A percentile compares a stretch with the other conserved stretches of the same genome.
Conservation (phyloP, 1,284 basidiomycete species). For the Volvariella surrecta region DNA sequence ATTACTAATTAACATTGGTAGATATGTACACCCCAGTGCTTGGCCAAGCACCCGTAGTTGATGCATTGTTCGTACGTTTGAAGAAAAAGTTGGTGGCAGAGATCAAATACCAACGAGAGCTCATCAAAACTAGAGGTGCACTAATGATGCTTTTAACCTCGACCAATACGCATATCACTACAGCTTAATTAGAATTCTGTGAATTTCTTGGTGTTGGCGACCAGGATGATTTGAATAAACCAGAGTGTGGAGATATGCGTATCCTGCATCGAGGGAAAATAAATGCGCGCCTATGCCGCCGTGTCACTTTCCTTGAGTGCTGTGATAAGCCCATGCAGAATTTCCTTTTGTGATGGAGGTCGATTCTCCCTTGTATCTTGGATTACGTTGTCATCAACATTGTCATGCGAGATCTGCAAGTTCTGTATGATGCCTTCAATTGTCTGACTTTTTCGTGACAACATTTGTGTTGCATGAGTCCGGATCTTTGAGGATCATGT, state of each 20-base stretch:
- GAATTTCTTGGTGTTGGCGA: too few species aligned
- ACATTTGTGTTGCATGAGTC: conserved; percentile 65
- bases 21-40: conserved; percentile 90
- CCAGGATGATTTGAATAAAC: too few species aligned
- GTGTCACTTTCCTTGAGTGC: conserved; percentile 53
- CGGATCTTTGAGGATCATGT: conserved; percentile 44
- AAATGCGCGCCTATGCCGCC: too few species aligned
- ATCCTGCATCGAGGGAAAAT: too few species aligned
- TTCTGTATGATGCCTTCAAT: conserved; percentile 60
- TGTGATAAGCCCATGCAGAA: conserved; percentile 58
- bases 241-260: too few species aligned
- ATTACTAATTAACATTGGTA: conserved; percentile 23
- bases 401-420: conserved; percentile 60
- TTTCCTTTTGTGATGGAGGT: conserved; percentile 54
- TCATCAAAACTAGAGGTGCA: conserved; percentile 80
- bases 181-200: conserved; percentile 9
- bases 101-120: conserved; percentile 84
- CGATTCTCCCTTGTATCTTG: conserved; percentile 17
- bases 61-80: conserved; percentile 78
- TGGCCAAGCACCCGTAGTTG: conserved; percentile 91
- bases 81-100: conserved; percentile 82
- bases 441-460: conserved; percentile 62
- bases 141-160: conserved; percentile 88
- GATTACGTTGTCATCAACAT: conserved; percentile 49
- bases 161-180: conserved; percentile 29